Conservation (phyloP, 345 rosid species). For the Erodium maritimum region DNA sequence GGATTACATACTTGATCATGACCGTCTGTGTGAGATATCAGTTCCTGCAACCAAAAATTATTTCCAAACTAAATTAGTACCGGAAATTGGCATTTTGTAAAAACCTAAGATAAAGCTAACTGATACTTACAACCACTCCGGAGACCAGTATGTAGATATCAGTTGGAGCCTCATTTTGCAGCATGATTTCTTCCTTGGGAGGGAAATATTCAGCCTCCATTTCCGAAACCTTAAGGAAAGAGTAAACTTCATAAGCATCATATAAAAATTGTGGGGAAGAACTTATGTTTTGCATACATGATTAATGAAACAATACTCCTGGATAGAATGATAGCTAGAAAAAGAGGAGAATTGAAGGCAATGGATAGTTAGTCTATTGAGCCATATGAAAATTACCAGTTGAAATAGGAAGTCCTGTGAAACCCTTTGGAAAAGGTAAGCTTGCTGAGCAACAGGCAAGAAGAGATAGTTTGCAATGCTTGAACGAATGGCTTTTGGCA, state of each 20-base stretch:
- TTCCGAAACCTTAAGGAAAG: slow-evolving; percentile 52
- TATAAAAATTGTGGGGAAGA: neutral
- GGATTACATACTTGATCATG: slow-evolving; percentile 38
- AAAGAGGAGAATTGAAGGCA: too few relatives aligned
- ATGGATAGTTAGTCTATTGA: neutral
- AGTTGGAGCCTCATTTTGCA: slow-evolving; percentile 69
- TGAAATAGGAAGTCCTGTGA: slow-evolving; percentile 83
- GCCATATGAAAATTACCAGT: slow-evolving; percentile 37
- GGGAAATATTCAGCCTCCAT: slow-evolving; percentile 95
- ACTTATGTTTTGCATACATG: neutral
- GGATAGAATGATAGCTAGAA: neutral
- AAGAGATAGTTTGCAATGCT: slow-evolving; percentile 77
- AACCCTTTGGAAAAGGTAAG: slow-evolving; percentile 66
- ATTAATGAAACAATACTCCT: neutral
- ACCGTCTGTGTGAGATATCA: slow-evolving; percentile 32
- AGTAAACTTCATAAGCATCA: slow-evolving; percentile 12
- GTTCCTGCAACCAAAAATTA: slow-evolving; percentile 38
- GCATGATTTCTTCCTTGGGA: slow-evolving; percentile 65
- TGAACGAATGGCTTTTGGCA: slow-evolving; percentile 93
- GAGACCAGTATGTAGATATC: slow-evolving; percentile 81
- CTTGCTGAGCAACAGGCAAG: slow-evolving; percentile 48
- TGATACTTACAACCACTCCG: slow-evolving; percentile 54
- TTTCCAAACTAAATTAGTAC: slow-evolving; percentile 1
- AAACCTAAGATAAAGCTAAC: neutral
- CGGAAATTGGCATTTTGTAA: neutral